Percentiles rank a stretch among this genome's conserved stretches.
phyloP scores from a whole-genome alignment of 345 rosid genomes.

The Eucalyptus coolabah region DNA sequence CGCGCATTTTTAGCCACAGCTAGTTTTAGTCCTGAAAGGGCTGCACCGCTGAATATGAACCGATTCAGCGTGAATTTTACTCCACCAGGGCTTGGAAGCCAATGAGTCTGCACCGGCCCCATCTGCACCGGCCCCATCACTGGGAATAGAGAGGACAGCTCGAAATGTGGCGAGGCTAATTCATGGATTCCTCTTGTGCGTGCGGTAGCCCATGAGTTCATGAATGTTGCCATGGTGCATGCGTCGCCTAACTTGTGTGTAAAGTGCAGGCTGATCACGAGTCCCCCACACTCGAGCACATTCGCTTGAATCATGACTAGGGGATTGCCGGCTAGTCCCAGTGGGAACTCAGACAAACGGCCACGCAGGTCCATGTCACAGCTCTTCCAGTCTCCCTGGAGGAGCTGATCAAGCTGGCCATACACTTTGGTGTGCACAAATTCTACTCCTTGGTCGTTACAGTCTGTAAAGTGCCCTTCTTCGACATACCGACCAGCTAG shows the following conservation, averaged over 20 bases:
- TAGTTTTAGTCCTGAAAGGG: neutral
- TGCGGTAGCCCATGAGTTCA: neutral
- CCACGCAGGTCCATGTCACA: neutral
- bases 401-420: neutral
- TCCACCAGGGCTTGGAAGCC: neutral
- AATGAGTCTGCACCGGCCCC: neutral
- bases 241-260: neutral
- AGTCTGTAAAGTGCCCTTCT: neutral
- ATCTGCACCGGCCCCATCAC: neutral
- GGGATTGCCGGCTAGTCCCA: neutral
- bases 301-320: neutral
- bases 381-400: neutral
- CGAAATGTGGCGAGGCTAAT: neutral
- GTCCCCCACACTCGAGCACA: neutral
- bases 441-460: neutral
- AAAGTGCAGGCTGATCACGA: neutral
- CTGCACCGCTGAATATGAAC: neutral
- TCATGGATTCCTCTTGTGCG: neutral
- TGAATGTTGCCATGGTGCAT: neutral
- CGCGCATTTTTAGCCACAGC: too few species aligned
- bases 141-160: neutral
- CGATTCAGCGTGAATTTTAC: neutral
- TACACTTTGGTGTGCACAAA: neutral
- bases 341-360: neutral
- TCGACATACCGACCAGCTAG: neutral